phyloP scores from a whole-genome alignment of 1,284 basidiomycete genomes.

The Pyrrhoderma lamaoense region DNA sequence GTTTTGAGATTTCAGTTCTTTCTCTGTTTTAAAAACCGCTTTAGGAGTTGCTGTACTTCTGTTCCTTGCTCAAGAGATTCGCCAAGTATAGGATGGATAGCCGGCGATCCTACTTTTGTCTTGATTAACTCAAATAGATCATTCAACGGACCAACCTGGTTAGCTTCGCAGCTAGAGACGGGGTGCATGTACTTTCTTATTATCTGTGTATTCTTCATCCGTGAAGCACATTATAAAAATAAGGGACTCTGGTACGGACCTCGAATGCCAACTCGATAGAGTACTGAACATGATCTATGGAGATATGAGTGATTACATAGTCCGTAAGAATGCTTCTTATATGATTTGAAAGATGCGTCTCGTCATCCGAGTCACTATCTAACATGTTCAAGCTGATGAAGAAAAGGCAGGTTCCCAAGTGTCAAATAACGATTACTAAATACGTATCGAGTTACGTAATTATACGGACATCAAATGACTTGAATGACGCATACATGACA shows the following conservation, averaged over 20 bases:
- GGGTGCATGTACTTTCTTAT: slow-evolving; percentile 34
- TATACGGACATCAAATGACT: too few relatives aligned
- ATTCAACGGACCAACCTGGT: slow-evolving; percentile 38
- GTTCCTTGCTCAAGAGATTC: slow-evolving; percentile 37
- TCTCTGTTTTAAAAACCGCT: not conserved
- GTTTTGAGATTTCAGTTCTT: not conserved
- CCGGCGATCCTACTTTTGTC: slow-evolving; percentile 22
- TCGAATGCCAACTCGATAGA: slow-evolving; percentile 42
- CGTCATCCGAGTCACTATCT: too few relatives aligned
- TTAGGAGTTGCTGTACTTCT: not conserved
- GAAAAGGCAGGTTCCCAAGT: too few relatives aligned
- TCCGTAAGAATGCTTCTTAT: slow-evolving; percentile 45
- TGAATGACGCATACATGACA: too few relatives aligned
- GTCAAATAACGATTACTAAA: too few relatives aligned
- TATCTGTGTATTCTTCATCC: slow-evolving; percentile 30
- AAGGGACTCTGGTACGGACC: slow-evolving; percentile 27
- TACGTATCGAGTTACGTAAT: too few relatives aligned
- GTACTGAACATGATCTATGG: slow-evolving; percentile 47
- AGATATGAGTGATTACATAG: slow-evolving; percentile 48
- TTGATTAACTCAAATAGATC: slow-evolving; percentile 43
- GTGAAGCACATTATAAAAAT: not conserved
- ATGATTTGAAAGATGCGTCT: slow-evolving; percentile 26
- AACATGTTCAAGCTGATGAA: too few relatives aligned
- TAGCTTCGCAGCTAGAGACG: slow-evolving; percentile 42
- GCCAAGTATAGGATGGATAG: slow-evolving; percentile 25